A percentile compares a stretch with the other conserved stretches of the same genome.
Conservation (phyloP, 2,329 filamentous ascomycete genomes). For the Seiridium cupressi region DNA sequence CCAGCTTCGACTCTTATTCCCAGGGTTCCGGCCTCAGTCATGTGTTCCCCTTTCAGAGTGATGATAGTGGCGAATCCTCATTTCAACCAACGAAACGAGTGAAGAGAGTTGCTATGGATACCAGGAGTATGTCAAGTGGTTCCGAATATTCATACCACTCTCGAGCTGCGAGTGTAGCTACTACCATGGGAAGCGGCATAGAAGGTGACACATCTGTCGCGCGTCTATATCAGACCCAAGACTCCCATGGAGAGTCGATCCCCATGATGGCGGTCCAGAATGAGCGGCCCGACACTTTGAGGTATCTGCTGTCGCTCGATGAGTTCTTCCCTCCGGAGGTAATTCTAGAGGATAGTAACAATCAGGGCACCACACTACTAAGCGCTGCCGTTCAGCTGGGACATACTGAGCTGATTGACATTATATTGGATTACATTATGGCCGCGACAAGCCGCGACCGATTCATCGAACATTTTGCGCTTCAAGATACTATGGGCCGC, state of each 20-base stretch:
- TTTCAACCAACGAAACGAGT: constrained; percentile 46
- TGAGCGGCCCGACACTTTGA: constrained; percentile 68
- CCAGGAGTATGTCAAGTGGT: constrained; percentile 80
- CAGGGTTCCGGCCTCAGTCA: constrained; percentile 67
- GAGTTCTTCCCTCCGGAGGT: constrained; percentile 71
- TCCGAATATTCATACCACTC: constrained; percentile 84
- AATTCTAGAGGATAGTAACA: constrained; percentile 81
- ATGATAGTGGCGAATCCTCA: constrained; percentile 37
- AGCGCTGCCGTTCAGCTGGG: constrained; percentile 89
- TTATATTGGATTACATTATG: constrained; percentile 70
- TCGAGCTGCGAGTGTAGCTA: constrained; percentile 73
- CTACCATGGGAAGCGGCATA: constrained; percentile 69
- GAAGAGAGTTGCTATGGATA: constrained; percentile 88
- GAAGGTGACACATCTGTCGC: constrained; percentile 88
- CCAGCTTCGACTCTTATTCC: constrained; percentile 50
- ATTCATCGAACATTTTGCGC: constrained; percentile 66
- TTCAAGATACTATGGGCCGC: constrained; percentile 80
- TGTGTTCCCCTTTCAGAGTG: constrained; percentile 86
- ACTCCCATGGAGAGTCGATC: constrained; percentile 76
- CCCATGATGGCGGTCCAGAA: constrained; percentile 82
- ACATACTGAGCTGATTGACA: constrained; percentile 70
- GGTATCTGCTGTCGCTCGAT: constrained; percentile 74
- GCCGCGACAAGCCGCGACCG: constrained; percentile 52
- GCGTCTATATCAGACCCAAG: constrained; percentile 68
- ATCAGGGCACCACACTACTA: constrained; percentile 84